phyloP scores from a whole-genome alignment of 2,329 filamentous ascomycete genomes.

The Sporothrix phasma region DNA sequence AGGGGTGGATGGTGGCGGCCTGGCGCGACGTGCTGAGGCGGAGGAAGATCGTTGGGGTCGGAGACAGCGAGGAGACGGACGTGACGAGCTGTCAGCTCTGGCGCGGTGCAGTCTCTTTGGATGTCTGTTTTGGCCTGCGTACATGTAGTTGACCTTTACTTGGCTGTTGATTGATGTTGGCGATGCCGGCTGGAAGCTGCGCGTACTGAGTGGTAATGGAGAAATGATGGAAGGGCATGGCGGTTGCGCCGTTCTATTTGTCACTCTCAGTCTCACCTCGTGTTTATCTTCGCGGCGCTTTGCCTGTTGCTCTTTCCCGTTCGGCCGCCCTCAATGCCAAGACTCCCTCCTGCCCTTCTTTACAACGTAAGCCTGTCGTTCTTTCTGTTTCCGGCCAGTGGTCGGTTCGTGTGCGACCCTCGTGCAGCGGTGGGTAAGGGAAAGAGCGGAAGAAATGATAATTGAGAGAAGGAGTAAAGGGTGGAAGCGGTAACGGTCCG shows the following conservation, averaged over 20 bases:
- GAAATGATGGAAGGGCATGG: neutral
- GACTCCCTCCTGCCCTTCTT: neutral
- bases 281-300: neutral
- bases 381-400: neutral
- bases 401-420: neutral
- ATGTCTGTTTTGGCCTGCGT: neutral
- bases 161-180: neutral
- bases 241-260: neutral
- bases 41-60: neutral
- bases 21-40: slow-evolving; percentile 2
- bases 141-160: neutral
- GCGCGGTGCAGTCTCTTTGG: neutral
- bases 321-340: neutral
- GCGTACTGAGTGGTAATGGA: neutral
- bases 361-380: neutral
- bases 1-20: neutral
- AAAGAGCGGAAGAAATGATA: neutral
- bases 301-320: neutral
- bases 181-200: neutral
- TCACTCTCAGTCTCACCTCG: neutral
- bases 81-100: slow-evolving; percentile 3
- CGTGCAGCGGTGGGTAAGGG: neutral
- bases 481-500: neutral
- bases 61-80: neutral
- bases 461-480: neutral